A percentile compares a stretch with the other conserved stretches of the same genome.
Conservation (phyloP, 2,329 filamentous ascomycete genomes). For the Sclerotinia subarctica region DNA sequence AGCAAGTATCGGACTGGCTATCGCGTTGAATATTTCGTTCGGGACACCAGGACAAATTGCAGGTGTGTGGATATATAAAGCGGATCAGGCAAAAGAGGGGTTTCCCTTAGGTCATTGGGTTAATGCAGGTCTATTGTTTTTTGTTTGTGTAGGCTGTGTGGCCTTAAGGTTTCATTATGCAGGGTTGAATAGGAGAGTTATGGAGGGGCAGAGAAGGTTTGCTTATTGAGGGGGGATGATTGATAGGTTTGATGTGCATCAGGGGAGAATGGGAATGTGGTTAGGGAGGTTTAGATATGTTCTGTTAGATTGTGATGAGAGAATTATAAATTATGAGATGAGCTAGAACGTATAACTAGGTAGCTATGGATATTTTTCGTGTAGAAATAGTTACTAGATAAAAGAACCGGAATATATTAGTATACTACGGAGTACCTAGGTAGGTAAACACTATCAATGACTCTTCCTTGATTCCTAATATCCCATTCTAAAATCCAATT, state of each 20-base stretch:
- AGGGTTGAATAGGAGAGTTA: constrained; percentile 41
- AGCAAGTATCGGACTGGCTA: constrained; percentile 62
- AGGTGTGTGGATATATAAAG: constrained; percentile 72
- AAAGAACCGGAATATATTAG: too few relatives aligned
- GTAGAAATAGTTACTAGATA: too few relatives aligned
- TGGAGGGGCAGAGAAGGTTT: neutral
- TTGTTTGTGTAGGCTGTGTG: constrained; percentile 54
- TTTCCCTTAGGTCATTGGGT: constrained; percentile 71
- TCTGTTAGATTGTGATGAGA: too few relatives aligned
- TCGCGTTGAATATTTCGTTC: constrained; percentile 67
- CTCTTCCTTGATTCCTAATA: too few relatives aligned
- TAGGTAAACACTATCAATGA: too few relatives aligned
- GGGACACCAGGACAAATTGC: constrained; percentile 69
- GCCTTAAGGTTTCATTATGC: constrained; percentile 56
- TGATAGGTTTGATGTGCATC: neutral
- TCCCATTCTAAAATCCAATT: too few relatives aligned
- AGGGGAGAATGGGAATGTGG: neutral
- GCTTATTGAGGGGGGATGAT: neutral
- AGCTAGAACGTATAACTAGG: too few relatives aligned
- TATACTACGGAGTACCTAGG: too few relatives aligned
- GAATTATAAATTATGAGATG: too few relatives aligned
- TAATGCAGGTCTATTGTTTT: constrained; percentile 58
- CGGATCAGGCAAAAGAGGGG: constrained; percentile 54
- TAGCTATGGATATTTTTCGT: too few relatives aligned
- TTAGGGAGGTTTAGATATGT: too few relatives aligned